Base-by-base conservation (phyloP, 2,329 filamentous ascomycete genomes). In the Didymella glomerata region DNA sequence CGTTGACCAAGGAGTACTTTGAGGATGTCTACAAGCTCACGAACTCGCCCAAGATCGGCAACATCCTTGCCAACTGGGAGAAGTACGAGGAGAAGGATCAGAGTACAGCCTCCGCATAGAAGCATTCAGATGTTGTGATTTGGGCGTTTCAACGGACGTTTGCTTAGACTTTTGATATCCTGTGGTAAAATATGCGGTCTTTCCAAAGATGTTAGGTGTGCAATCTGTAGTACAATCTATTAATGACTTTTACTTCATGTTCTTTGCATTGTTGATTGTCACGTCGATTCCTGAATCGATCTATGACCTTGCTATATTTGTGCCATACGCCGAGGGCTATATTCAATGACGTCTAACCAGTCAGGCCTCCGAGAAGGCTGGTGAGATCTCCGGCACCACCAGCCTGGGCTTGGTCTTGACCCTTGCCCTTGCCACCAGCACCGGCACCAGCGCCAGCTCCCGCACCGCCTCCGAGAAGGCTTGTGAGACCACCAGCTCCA, bases 1-100 rank as follows among this genome's bases (percentile, higher is more conserved):
- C 93, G 78, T 84, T 99, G 67, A 96, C 93, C 54, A 96, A 93
- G 85, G 95, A 98, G 82, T 99, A 99, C 83, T 99, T 99, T 80
- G 94, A 99, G 85, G 95, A 98, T 75, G 96, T 99, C 49, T 98
- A 98, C 82, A 88, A 88, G 71, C 81, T 99, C 76, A 99, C 95
- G 54, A 97, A 96, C 81, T 86, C 83, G 20, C 87, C 87, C 44
- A 82, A 89, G 79, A 93, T 93, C 74, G 90, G 88, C 42, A 86
- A 90, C 58, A 89, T 93, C 63, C 78, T 97, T 77, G 91, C 92
- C 67, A 97, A 97, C 82, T 84, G 82, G 82, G 81, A 83, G 56
- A 83, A 81, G 74, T 84, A 83, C 63, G 80, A 82, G 71, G 77
- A 77, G 60, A 76, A 76, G 55, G 73, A 77, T 41, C 67, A 68